Base-by-base conservation (phyloP, 164 flowering plant genomes). In the Vitis riparia region DNA sequence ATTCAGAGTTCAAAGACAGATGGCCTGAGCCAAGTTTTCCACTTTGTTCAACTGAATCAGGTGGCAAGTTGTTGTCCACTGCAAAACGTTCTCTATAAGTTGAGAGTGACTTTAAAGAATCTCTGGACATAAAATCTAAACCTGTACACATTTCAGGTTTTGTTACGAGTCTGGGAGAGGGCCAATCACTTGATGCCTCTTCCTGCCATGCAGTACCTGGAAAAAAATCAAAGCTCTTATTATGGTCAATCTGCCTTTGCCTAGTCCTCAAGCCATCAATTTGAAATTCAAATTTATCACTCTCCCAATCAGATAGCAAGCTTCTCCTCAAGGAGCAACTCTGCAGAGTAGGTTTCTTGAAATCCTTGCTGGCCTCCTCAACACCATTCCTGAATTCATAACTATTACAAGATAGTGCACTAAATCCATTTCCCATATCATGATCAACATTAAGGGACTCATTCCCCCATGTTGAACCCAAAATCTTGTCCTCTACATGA, bases 311-410 rank as follows among this genome's bases (percentile, higher is more conserved):
- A 63, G 59, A 58, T 51, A 78, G 66, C 60, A 71, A 57, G 59
- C 68, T 73, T 76, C 61, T 75, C 32, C 56, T 61, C 48, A 65
- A 77, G 37, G 83, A 82, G 82, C 87, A 83, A 62, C 77, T 73
- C 30, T 51, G 74, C 59, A 84, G 73, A 30, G 76, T 68, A 55
- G 84, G 81, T 68, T 76, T 79, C 47, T 67, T 63, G 13, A 63
- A 53, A 56, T 63, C 58, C 69, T 68, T 71, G 48, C 55, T 23
- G 30, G 59, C 50, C 44, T 67, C 50, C 44, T 67, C 74, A 17
- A 50, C 51, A 57, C 68, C 73, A 73, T 75, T 63, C 49, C 65
- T 32, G 16, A 66, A 55, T 19, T 75, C 72, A 71, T 65, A 52
- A 76, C n/a, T 23, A 60, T 66, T 69, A 53, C 51, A 60, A 72